Evolutionary conservation across 2,329 filamentous ascomycete genomes (phyloP).

Genomic region (Sporothrix schenckii): DNA sequence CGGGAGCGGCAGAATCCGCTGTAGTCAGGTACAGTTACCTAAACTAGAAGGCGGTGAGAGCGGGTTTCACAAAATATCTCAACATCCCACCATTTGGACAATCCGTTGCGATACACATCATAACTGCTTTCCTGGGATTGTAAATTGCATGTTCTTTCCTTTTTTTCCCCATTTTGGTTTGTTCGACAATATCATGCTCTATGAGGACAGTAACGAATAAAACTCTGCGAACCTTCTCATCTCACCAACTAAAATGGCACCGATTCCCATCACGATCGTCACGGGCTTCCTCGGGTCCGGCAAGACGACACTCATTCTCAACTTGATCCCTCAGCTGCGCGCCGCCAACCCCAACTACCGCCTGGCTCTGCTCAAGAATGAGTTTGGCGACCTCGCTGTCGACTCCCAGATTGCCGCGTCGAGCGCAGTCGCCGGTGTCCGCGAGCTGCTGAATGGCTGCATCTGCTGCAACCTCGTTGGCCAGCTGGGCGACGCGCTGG

Average conservation of each 20-base stretch:
- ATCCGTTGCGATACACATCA: neutral
- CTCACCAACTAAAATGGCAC: constrained; percentile 52
- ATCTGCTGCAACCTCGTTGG: constrained; percentile 99
- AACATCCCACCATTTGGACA: constrained; percentile 15
- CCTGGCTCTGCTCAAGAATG: constrained; percentile 94
- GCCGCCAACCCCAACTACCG: constrained; percentile 74
- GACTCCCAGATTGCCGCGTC: constrained; percentile 88
- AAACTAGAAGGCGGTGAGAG: constrained; percentile 21
- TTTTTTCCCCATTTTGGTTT: neutral
- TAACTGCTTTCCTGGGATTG: no score
- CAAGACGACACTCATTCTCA: constrained; percentile 94
- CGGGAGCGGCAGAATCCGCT: constrained; percentile 23
- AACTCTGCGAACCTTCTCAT: no score
- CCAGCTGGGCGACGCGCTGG: constrained; percentile 78
- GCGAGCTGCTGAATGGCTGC: constrained; percentile 92
- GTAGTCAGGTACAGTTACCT: constrained; percentile 11
- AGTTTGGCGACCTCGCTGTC: constrained; percentile 92
- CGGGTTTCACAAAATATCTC: constrained; percentile 15
- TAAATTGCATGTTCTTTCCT: neutral
- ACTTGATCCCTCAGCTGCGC: constrained; percentile 85
- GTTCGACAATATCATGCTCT: no score
- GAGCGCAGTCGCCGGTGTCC: constrained; percentile 81
- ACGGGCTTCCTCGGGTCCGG: constrained; percentile 96
- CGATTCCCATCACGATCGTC: constrained; percentile 89
- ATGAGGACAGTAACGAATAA: neutral